Base-by-base conservation (phyloP, 352 stramenopile species). In the Blastocystis sp. region DNA sequence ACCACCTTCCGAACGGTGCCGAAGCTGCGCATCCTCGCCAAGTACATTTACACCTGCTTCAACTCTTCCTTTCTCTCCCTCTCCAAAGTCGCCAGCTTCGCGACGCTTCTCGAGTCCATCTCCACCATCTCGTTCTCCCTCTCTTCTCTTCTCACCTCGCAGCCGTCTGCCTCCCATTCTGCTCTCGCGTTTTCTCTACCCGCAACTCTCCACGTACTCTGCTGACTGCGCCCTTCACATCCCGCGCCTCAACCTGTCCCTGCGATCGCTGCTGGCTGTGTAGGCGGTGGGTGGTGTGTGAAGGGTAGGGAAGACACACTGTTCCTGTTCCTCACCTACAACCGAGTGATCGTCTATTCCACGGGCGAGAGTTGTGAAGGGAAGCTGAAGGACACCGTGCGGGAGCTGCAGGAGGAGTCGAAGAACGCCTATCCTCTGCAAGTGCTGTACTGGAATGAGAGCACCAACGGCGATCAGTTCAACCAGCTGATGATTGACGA, bases 1-100 rank as follows among this genome's bases (percentile, higher is more conserved):
- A 69, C 65, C 17, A 84, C 74, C 34, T 84, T 84, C 38, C 67
- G 66, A n/a, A 69, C 74, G n/a, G 66, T 84, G 45, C 74, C 74
- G 10, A 38, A 48, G 43, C 43, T 84, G 40, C 65, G 66, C n/a
- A 69, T 84, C 60, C 5, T 84, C 66, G 52, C 74, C 1, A 84
- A 84, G 14, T 69, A 84, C 52, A 67, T 84, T 34, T 84, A 70
- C 38, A 52, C 53, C 66, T 70, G 52, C 28, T 28, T 84, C 10
- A 38, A 69, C 19, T n/a, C 34, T 34, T 17, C 45, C 11, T 84
- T 84, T 84, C 61, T 84, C 45, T 59, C 67, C 34, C 28, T 84
- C 60, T 23, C 74, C 4, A 40, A 45, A n/a, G 10, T 10, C 23
- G 34, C 7, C 4, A 9, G 38, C 14, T 84, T 84, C 38, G 53